These are phyloP conservation scores for Closterium sp. DNA, from an alignment of 139 green algal genomes.

Conservation along the genomic window DNA sequence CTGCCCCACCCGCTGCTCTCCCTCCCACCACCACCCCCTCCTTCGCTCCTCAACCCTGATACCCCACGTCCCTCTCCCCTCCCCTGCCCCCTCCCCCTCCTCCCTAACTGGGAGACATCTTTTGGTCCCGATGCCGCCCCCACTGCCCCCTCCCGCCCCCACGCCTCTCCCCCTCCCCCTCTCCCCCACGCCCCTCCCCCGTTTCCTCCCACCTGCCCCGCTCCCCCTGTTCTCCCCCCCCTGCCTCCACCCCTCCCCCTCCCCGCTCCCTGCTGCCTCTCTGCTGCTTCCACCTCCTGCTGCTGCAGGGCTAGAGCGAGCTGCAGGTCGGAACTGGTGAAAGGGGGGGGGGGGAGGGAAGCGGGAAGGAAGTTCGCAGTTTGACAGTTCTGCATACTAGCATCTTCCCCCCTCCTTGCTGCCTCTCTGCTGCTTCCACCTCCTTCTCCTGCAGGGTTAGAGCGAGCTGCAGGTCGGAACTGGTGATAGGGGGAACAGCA, in stretches of 20 bases:
- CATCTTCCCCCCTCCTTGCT: no score
- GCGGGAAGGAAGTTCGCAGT: not conserved
- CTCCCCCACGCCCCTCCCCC: no score
- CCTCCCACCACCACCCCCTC: not conserved
- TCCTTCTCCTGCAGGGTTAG: conserved; percentile 5
- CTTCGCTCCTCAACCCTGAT: not conserved
- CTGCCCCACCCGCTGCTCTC: not conserved
- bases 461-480: not conserved
- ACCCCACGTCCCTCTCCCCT: not conserved
- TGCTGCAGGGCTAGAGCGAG: conserved; percentile 26
- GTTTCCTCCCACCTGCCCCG: not conserved
- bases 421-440: not conserved
- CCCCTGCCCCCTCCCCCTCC: not conserved
- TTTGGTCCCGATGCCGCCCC: not conserved
- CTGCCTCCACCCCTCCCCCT: not conserved
- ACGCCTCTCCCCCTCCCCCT: not conserved
- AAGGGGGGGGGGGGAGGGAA: not conserved
- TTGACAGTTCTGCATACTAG: no score
- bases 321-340: conserved; percentile 15
- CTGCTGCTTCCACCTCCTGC: conserved; percentile 23
- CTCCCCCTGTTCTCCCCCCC: not conserved
- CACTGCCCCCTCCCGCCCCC: not conserved
- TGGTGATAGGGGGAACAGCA: not conserved
- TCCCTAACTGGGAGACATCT: not conserved
- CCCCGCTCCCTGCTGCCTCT: not conserved